phyloP scores from a whole-genome alignment of 495 filamentous ascomycete species.

The Filosporella fistucella region DNA sequence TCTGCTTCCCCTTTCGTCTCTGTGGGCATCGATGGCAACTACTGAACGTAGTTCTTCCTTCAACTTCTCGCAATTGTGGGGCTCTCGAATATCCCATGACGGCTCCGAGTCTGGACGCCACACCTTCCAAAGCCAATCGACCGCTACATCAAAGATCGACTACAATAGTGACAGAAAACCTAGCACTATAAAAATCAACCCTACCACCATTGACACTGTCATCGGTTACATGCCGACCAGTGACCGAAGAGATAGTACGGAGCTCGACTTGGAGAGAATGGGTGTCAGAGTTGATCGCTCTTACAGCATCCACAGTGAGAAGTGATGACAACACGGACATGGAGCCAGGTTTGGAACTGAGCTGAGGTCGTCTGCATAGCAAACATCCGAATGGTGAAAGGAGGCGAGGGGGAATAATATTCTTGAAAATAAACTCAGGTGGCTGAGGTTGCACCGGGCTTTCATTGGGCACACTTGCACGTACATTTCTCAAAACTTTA shows the following conservation, averaged over 20 bases:
- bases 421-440: not conserved
- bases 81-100: not conserved
- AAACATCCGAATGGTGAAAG: too few relatives aligned
- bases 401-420: too few relatives aligned
- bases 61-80: constrained; percentile 2
- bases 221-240: not conserved
- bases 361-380: too few relatives aligned
- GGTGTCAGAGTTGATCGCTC: constrained; percentile 17
- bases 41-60: not conserved
- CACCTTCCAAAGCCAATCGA: not conserved
- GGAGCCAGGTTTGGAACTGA: not conserved
- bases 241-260: constrained; percentile 14
- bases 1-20: constrained; percentile 73
- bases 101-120: constrained; percentile 1
- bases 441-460: too few relatives aligned
- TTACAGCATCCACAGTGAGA: constrained; percentile 21
- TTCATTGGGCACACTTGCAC: too few relatives aligned
- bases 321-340: not conserved
- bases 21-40: constrained; percentile 56
- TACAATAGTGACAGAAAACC: constrained; percentile 7
- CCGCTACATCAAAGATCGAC: too few relatives aligned
- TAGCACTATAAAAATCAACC: not conserved
- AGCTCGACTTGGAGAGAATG: constrained; percentile 16
- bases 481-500: too few relatives aligned
- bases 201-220: not conserved